phyloP scores from a whole-genome alignment of 768 basidiomycete genomes.

The Podaxis rugospora region DNA sequence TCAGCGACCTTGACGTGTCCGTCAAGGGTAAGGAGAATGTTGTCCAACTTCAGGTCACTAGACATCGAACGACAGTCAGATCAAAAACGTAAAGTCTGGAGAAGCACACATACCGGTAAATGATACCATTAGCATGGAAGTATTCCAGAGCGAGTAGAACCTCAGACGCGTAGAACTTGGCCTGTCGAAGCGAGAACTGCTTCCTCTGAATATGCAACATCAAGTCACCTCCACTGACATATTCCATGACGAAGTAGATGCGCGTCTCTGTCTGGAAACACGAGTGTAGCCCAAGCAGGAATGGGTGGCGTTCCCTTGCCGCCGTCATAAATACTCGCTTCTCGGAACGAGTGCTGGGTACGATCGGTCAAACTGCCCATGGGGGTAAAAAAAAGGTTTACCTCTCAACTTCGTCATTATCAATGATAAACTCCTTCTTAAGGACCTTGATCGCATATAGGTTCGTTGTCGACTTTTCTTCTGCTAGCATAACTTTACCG shows the following conservation, averaged over 20 bases:
- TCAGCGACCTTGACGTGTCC: constrained; percentile 99
- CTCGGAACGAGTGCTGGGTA: constrained; percentile 88
- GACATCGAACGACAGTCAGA: not conserved
- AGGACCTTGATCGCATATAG: constrained; percentile 99
- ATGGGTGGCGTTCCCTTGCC: constrained; percentile 95
- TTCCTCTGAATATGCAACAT: constrained; percentile 99
- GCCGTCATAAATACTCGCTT: constrained; percentile 98
- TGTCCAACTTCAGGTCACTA: constrained; percentile 96
- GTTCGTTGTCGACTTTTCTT: constrained; percentile 88
- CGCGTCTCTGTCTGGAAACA: constrained; percentile 99
- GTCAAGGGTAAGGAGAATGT: constrained; percentile 93
- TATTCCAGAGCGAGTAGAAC: constrained; percentile 95
- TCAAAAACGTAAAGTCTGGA: not conserved
- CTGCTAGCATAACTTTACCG: constrained; percentile 99
- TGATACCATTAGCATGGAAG: constrained; percentile 98
- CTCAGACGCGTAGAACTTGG: constrained; percentile 98
- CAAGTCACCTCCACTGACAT: constrained; percentile 96
- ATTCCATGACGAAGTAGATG: constrained; percentile 99
- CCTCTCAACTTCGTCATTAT: constrained; percentile 99
- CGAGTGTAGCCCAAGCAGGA: constrained; percentile 93
- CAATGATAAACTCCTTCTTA: constrained; percentile 99
- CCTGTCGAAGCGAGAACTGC: constrained; percentile 97
- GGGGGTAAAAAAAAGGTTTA: constrained; percentile 26
- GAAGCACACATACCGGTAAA: constrained; percentile 71
- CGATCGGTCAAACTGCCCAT: not conserved